A percentile compares a stretch with the other conserved stretches of the same genome.
phyloP scores from a whole-genome alignment of 768 basidiomycete genomes.

The Boletus rubroflammeus region DNA sequence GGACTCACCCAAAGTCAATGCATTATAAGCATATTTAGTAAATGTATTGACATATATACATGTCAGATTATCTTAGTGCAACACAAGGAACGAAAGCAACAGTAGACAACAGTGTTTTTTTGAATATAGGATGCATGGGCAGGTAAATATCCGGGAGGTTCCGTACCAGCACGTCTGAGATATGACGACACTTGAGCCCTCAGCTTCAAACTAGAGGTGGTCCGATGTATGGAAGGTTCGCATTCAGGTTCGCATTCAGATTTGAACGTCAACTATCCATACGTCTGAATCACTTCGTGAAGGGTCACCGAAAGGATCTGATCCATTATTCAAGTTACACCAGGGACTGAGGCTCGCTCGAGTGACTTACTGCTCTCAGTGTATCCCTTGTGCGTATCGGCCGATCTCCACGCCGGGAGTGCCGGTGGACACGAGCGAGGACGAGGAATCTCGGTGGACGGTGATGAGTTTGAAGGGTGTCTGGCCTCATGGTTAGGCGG shows the following conservation, averaged over 20 bases:
- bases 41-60: too few relatives aligned
- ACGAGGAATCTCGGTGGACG: neutral
- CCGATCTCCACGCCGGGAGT: neutral
- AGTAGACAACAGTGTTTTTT: too few relatives aligned
- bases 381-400: fast-evolving
- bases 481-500: fast-evolving
- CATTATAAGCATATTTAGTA: too few relatives aligned
- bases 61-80: too few relatives aligned
- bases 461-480: fast-evolving
- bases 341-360: too few relatives aligned
- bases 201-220: neutral
- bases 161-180: neutral
- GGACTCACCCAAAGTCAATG: too few relatives aligned
- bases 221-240: neutral
- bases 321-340: neutral
- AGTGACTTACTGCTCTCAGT: neutral
- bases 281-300: neutral
- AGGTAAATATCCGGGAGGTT: too few relatives aligned
- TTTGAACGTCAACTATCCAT: neutral
- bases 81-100: too few relatives aligned
- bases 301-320: neutral
- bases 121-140: too few relatives aligned
- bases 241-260: neutral
- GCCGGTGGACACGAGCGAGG: constrained; percentile 3
- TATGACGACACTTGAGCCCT: neutral